These are phyloP conservation scores for Pichia pseudocactophila DNA, from an alignment of 805 yeast genomes.

Conservation along the genomic window DNA sequence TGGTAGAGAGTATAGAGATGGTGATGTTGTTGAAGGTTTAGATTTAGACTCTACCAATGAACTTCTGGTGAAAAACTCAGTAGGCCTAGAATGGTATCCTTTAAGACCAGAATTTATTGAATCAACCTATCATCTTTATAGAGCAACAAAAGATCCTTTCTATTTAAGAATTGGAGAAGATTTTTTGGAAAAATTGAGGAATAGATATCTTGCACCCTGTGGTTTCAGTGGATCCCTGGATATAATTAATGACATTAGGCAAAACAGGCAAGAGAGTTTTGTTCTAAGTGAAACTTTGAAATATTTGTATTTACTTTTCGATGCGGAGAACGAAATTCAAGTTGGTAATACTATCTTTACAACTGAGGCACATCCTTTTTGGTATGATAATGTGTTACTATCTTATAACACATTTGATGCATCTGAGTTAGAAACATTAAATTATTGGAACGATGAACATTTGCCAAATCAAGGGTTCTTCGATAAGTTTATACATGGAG, in stretches of 20 bases:
- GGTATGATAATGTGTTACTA: slow-evolving; percentile 40
- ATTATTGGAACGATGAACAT: slow-evolving; percentile 3
- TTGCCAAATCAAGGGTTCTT: slow-evolving; percentile 1
- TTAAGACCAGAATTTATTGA: slow-evolving; percentile 88
- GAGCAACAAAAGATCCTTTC: slow-evolving; percentile 82
- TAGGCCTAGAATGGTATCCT: slow-evolving; percentile 83
- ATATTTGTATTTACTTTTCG: slow-evolving; percentile 73
- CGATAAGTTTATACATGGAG: background rate
- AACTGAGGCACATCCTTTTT: slow-evolving; percentile 89
- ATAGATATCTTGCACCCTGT: slow-evolving; percentile 49
- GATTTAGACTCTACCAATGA: slow-evolving; percentile 18
- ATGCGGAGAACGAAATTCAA: slow-evolving; percentile 46
- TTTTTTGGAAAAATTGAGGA: slow-evolving; percentile 46
- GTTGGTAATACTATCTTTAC: slow-evolving; percentile 45
- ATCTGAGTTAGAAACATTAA: slow-evolving; percentile 9
- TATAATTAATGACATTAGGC: slow-evolving; percentile 48
- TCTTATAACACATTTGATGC: slow-evolving; percentile 14
- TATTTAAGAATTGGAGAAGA: slow-evolving; percentile 68
- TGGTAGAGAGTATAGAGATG: slow-evolving; percentile 12
- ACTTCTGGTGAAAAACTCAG: slow-evolving; percentile 26
- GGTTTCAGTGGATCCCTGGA: slow-evolving; percentile 78
- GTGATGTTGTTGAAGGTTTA: slow-evolving; percentile 17
- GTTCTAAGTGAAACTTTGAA: slow-evolving; percentile 82
- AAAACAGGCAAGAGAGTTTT: slow-evolving; percentile 87
- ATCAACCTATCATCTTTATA: slow-evolving; percentile 72